Base-by-base conservation (phyloP, 176 grass and related monocot genomes). In the Triticum monococcum region DNA sequence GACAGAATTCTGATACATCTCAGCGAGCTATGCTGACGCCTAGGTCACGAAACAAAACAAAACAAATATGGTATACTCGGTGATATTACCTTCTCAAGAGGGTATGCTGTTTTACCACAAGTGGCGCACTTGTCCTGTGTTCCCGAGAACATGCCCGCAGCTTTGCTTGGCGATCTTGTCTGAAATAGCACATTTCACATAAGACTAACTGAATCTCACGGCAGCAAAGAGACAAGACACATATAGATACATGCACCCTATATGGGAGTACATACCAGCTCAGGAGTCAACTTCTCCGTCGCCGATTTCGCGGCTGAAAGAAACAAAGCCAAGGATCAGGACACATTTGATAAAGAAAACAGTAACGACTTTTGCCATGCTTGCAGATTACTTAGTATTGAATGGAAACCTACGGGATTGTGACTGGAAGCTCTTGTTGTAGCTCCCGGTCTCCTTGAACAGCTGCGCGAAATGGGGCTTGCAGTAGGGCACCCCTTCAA, bases 121-220 rank as follows among this genome's bases (percentile, higher is more conserved):
- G 97, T 96, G 81, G 90, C 94, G 77, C 97, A 99, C 79, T 99
- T 99, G 69, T 99, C 97, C 86, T 96, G 97, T 65, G 97, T 99
- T 68, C 97, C 97, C 60, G 92, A 99, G 78, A 99, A 99, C 97
- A 96, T 99, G 45, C 86, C 82, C 1, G 92, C 94, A 28, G 94
- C 94, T 93, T 99, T 99, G 85, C 94, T 99, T 23, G 92, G 94
- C 24, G 94, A 91, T 83, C 92, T 90, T 64, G 92, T 99, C 97
- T 99, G 94, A 80, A 86, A 78, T 5, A 83, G 22, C 36, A 76
- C 16, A 67, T 75, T 78, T 59, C 69, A 68, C 2, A 77, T 7
- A 71, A 40, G 9, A 33, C 40, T 43, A 38, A 28, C 60, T 4
- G 9, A 79, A 45, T 12, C 43, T 11, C 10, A 43, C 3, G 43